Percentiles rank a stretch among this genome's conserved stretches.
Conservation (phyloP, 306 rosid species). For the Glycine tomentella region DNA sequence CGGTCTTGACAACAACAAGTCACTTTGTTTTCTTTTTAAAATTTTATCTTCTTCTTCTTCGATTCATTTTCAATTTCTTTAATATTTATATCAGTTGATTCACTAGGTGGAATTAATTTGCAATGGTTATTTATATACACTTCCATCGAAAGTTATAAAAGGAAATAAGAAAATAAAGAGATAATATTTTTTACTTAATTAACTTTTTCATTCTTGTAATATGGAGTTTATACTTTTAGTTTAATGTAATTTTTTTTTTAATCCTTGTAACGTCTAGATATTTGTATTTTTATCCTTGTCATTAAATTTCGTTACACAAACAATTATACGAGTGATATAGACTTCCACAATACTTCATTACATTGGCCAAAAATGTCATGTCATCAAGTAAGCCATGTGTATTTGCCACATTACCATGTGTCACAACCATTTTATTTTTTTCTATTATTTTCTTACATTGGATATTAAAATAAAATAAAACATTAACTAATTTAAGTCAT, state of each 20-base stretch:
- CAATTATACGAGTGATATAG: no score
- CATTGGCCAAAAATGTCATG: no score
- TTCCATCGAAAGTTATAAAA: not conserved
- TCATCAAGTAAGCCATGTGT: not conserved
- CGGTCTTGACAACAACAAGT: conserved; percentile 53
- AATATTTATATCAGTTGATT: not conserved
- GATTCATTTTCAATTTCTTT: conserved; percentile 22
- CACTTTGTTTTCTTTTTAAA: conserved; percentile 25
- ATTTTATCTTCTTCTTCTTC: conserved; percentile 15
- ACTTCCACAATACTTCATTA: not conserved
- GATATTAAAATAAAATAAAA: no score
- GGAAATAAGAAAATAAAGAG: no score
- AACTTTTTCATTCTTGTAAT: not conserved
- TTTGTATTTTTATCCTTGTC: not conserved
- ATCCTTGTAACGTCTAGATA: no score
- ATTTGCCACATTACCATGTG: no score
- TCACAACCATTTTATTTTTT: no score
- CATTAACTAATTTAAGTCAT: no score
- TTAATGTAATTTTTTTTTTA: no score
- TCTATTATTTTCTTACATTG: no score
- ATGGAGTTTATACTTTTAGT: not conserved
- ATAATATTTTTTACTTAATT: no score
- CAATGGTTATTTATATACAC: no score
- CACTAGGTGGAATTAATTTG: not conserved
- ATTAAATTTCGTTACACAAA: not conserved